Percentiles rank a stretch among this genome's conserved stretches.
These are phyloP conservation scores for Colletotrichum karsti DNA, from an alignment of 2,329 filamentous ascomycete genomes.

Conservation along the genomic window DNA sequence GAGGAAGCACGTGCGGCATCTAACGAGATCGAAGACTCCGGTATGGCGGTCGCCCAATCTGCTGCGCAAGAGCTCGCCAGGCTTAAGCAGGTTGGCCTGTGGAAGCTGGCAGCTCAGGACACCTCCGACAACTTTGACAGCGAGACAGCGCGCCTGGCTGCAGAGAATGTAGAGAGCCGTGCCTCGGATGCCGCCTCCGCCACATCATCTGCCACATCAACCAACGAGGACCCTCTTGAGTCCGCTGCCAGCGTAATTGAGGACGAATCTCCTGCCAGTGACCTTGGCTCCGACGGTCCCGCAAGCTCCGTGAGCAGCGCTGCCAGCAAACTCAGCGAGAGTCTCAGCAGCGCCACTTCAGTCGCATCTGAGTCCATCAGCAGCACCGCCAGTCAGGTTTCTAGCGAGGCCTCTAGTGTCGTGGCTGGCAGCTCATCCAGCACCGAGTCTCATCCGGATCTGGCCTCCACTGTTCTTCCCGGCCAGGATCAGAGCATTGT, in stretches of 20 bases:
- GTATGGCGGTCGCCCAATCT: conserved; percentile 81
- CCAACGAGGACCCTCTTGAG: conserved; percentile 29
- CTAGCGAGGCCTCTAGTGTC: conserved; percentile 29
- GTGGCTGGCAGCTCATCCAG: background rate
- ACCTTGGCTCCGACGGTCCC: background rate
- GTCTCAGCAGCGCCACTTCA: conserved; percentile 26
- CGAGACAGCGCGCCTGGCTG: conserved; percentile 67
- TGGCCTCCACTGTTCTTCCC: conserved; percentile 26
- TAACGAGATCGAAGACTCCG: conserved; percentile 76
- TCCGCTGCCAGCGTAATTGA: conserved; percentile 26
- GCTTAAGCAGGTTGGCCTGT: conserved; percentile 84
- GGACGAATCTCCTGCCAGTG: conserved; percentile 24
- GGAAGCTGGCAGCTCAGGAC: conserved; percentile 83
- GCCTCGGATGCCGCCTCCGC: conserved; percentile 38
- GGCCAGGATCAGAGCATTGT: conserved; percentile 28
- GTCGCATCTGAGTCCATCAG: conserved; percentile 33
- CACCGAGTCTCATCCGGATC: conserved; percentile 11
- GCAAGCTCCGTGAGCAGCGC: conserved; percentile 15
- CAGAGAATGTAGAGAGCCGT: conserved; percentile 50
- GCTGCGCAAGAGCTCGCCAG: conserved; percentile 82
- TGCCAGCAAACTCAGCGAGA: conserved; percentile 4
- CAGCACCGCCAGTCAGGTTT: conserved; percentile 31
- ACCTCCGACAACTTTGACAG: conserved; percentile 81
- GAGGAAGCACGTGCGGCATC: conserved; percentile 72
- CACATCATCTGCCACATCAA: conserved; percentile 22